A percentile compares a stretch with the other conserved stretches of the same genome.
Evolutionary conservation across 257 asterid species (phyloP).

Genomic region (Salvia hispanica): DNA sequence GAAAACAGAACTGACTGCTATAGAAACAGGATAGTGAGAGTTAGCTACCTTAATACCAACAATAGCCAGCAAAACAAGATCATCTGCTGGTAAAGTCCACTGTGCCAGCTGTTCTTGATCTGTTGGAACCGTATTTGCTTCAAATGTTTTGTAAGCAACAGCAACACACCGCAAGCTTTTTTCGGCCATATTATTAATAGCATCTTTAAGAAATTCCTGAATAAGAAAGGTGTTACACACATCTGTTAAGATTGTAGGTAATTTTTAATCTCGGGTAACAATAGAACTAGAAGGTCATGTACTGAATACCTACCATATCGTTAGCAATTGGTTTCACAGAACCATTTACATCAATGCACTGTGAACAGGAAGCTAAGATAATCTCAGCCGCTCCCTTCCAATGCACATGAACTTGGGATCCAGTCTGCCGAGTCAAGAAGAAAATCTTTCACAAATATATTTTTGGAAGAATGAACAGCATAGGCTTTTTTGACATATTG

Average conservation of each 20-base stretch:
- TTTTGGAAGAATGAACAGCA: background rate
- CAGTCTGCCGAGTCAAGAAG: conserved; percentile 51
- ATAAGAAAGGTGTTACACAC: conserved; percentile 17
- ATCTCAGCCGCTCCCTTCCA: conserved; percentile 99
- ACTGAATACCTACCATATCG: conserved; percentile 52
- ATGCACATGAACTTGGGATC: conserved; percentile 76
- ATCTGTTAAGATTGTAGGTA: background rate
- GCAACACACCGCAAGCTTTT: conserved; percentile 95
- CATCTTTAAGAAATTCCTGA: conserved; percentile 70
- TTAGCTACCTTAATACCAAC: conserved; percentile 83
- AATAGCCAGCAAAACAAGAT: conserved; percentile 76
- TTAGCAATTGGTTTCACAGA: conserved; percentile 56
- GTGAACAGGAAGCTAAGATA: conserved; percentile 66
- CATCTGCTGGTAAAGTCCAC: conserved; percentile 82
- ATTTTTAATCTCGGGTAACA: background rate
- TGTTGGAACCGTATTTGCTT: conserved; percentile 64
- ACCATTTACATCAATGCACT: conserved; percentile 64
- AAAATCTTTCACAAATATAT: background rate
- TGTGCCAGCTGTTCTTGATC: conserved; percentile 65
- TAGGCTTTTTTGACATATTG: background rate
- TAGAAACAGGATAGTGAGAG: background rate
- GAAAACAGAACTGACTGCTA: no score
- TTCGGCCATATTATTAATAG: conserved; percentile 82
- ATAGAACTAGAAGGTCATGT: background rate
- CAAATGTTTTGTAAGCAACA: conserved; percentile 71